Conservation (phyloP, 179 eudicot species). For the Corrigiola litoralis region DNA sequence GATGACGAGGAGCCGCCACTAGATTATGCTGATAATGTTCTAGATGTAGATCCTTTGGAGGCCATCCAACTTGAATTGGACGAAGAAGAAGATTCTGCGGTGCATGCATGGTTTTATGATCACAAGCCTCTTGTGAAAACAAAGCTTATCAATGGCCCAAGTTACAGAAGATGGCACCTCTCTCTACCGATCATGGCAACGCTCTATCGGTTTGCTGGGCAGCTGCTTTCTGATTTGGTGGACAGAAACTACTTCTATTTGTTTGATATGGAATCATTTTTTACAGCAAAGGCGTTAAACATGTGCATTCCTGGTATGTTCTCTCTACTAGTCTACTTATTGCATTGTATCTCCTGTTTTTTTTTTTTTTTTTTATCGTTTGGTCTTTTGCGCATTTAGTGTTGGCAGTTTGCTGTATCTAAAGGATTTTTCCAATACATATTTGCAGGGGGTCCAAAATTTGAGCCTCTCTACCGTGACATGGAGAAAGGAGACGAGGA, state of each 20-base stretch:
- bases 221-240: slow-evolving; percentile 84
- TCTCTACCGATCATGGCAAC: slow-evolving; percentile 99
- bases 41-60: slow-evolving; percentile 97
- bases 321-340: no score
- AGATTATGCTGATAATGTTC: slow-evolving; percentile 96
- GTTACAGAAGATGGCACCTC: slow-evolving; percentile 95
- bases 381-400: not conserved
- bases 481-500: slow-evolving; percentile 99
- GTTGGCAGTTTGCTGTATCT: not conserved
- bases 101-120: slow-evolving; percentile 86
- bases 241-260: slow-evolving; percentile 92
- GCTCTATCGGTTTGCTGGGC: slow-evolving; percentile 93
- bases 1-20: slow-evolving; percentile 99
- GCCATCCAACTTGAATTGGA: slow-evolving; percentile 94
- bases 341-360: no score
- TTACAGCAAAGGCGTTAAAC: slow-evolving; percentile 95
- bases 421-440: not conserved
- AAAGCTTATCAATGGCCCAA: slow-evolving; percentile 95
- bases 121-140: slow-evolving; percentile 96
- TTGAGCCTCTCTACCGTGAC: slow-evolving; percentile 98
- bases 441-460: slow-evolving; percentile 87
- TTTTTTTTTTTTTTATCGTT: not conserved
- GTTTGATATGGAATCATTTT: slow-evolving; percentile 98
- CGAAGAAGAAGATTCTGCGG: slow-evolving; percentile 99
- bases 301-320: slow-evolving; percentile 97